phyloP scores from a whole-genome alignment of 345 rosid species.

The Citrus unshiu region DNA sequence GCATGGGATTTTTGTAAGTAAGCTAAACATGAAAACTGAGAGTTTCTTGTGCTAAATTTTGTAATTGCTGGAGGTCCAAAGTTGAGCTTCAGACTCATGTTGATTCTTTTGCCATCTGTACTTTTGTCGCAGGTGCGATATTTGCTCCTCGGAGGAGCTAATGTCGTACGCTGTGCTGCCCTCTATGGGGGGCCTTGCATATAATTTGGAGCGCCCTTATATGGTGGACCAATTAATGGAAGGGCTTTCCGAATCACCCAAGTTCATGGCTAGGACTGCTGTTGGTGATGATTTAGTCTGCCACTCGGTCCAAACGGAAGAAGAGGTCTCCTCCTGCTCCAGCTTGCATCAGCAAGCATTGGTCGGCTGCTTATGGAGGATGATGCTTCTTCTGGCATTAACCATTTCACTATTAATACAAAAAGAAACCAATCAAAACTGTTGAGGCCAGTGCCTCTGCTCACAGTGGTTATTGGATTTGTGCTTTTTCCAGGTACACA shows the following conservation, averaged over 20 bases:
- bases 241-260: conserved; percentile 70
- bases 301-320: conserved; percentile 67
- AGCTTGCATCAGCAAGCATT: conserved; percentile 80
- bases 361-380: conserved; percentile 84
- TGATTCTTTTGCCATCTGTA: conserved; percentile 68
- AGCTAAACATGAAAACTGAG: conserved; percentile 10
- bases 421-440: conserved; percentile 38
- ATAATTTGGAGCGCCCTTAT: conserved; percentile 69
- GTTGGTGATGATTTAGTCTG: conserved; percentile 82
- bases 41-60: conserved; percentile 27
- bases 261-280: conserved; percentile 77
- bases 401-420: conserved; percentile 40
- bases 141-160: conserved; percentile 96
- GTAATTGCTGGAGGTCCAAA: conserved; percentile 53
- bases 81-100: conserved; percentile 52
- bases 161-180: conserved; percentile 99
- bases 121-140: conserved; percentile 99
- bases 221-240: conserved; percentile 65
- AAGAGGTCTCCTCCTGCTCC: conserved; percentile 94
- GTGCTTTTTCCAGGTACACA: conserved; percentile 80
- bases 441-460: conserved; percentile 53
- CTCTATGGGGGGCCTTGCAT: conserved; percentile 65
- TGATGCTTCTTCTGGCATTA: conserved; percentile 92
- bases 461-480: conserved; percentile 50
- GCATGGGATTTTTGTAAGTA: conserved; percentile 24